A percentile compares a stretch with the other conserved stretches of the same genome.
phyloP scores from a whole-genome alignment of 2,329 filamentous ascomycete genomes.

The Xylaria hypoxylon region DNA sequence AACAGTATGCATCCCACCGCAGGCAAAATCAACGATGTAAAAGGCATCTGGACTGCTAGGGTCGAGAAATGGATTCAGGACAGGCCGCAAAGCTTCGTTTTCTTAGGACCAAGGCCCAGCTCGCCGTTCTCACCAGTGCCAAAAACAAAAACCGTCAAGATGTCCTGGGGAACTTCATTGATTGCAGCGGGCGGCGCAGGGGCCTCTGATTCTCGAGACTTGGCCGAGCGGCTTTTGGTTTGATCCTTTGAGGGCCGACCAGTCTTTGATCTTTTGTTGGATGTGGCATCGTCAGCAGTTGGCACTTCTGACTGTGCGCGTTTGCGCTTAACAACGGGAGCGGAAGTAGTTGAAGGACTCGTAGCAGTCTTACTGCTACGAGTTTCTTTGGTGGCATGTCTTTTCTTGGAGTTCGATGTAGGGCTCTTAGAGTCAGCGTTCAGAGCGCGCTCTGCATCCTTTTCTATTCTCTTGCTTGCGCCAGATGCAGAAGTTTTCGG shows the following conservation, averaged over 20 bases:
- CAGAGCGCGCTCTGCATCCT: too few species aligned
- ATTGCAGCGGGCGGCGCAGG: background rate
- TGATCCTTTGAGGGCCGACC: background rate
- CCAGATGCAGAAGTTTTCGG: too few species aligned
- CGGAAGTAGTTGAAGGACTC: too few species aligned
- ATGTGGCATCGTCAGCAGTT: background rate
- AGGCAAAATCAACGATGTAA: slow-evolving; percentile 51
- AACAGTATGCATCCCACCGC: slow-evolving; percentile 72
- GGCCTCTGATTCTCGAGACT: background rate
- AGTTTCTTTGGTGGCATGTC: too few species aligned
- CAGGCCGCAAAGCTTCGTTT: slow-evolving; percentile 39
- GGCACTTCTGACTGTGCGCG: background rate
- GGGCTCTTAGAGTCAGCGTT: too few species aligned
- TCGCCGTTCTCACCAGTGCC: slow-evolving; percentile 63
- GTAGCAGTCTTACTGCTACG: too few species aligned
- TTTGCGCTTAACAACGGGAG: background rate
- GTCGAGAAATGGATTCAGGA: slow-evolving; percentile 39
- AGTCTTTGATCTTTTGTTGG: background rate
- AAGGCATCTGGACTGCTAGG: slow-evolving; percentile 21
- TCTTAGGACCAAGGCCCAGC: slow-evolving; percentile 44
- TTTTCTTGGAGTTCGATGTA: too few species aligned
- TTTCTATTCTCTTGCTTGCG: too few species aligned
- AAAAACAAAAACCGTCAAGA: slow-evolving; percentile 34
- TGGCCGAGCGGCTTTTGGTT: background rate
- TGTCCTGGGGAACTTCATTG: slow-evolving; percentile 18